Conservation (phyloP, 2,329 filamentous ascomycete genomes). For the Calonectria pseudoturangicola region DNA sequence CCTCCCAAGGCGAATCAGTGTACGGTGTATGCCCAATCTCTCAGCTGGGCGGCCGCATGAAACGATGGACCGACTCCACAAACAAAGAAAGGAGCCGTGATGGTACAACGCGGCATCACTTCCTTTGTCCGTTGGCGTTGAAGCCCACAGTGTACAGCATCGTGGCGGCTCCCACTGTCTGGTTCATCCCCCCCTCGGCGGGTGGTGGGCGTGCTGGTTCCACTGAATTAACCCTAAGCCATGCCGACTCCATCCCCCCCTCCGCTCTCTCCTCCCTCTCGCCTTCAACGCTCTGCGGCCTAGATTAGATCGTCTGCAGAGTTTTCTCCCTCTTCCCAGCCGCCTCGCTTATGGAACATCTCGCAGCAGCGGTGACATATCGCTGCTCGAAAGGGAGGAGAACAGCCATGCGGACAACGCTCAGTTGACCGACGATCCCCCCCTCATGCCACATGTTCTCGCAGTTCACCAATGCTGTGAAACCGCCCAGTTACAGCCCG, state of each 20-base stretch:
- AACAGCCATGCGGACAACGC: conserved; percentile 1
- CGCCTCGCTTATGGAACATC: neutral
- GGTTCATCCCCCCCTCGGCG: conserved; percentile 5
- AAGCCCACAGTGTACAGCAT: conserved; percentile 18
- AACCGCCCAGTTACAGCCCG: conserved; percentile 45
- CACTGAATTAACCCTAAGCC: conserved; percentile 15
- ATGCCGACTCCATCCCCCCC: neutral
- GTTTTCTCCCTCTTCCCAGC: conserved; percentile 45
- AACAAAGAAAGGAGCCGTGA: conserved; percentile 12
- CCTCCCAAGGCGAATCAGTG: conserved; percentile 18
- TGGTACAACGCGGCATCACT: neutral
- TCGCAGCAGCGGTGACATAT: conserved; percentile 25
- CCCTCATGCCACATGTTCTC: conserved; percentile 39
- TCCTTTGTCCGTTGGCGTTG: conserved; percentile 15
- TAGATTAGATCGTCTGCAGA: conserved; percentile 39
- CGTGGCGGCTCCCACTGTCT: neutral
- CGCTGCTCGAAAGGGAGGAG: neutral
- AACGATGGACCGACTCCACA: conserved; percentile 29
- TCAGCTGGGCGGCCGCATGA: conserved; percentile 16
- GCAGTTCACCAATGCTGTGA: conserved; percentile 29
- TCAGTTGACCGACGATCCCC: conserved; percentile 37
- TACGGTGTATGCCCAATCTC: neutral
- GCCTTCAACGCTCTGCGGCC: conserved; percentile 17
- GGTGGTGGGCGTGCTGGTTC: neutral
- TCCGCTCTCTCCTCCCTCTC: conserved; percentile 11